Base-by-base conservation (phyloP, 2,329 filamentous ascomycete species). In the Fusarium sambucinum region DNA sequence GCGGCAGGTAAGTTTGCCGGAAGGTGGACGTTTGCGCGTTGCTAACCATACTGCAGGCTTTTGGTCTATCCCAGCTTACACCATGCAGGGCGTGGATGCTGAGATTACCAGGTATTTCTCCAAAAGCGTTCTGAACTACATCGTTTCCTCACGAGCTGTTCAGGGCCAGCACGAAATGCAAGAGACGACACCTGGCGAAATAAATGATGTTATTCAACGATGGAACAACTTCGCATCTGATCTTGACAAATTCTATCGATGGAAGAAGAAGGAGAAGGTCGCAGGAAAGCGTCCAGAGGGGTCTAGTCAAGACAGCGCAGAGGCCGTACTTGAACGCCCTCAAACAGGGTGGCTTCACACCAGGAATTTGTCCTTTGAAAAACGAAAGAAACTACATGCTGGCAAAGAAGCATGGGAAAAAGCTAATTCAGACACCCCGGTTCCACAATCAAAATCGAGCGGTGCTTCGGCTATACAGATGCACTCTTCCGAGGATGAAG, bases 21-120 rank as follows among this genome's bases (percentile, higher is more conserved):
- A 35, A 44, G 14, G 16, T 12, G 19, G 23, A 23, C 33, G 13
- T 37, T 29, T 38, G 33, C 23, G 3, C 9, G 16, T 17, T 55
- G 8, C 63, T 61, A 30, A 55, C 13, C 16, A 40, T 17, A 17
- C 44, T 14, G 38, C 27, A 60, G 89, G 85, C 8, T 77, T 92
- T 17, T 92, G 88, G 87, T 87, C 87, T 2, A 79, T 96, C 6
- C 92, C 93, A 0, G 94, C 90, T 7, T 96, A 96, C 74, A 87
- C 92, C 5, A 91, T 94, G 83, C 92, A 94, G 76, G 94, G 94
- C 3, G 84, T 96, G 1, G 89, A 95, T 72, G 91, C 92, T 40
- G 91, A 95, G 76, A 84, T 96, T 54, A 85, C 89, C 64, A 93
- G 90, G 66, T 79, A 86, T 45, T 90, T 93, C 69, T 88, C 90